Conservation (phyloP, 352 stramenopile genomes). For the Phytophthora litchii region DNA sequence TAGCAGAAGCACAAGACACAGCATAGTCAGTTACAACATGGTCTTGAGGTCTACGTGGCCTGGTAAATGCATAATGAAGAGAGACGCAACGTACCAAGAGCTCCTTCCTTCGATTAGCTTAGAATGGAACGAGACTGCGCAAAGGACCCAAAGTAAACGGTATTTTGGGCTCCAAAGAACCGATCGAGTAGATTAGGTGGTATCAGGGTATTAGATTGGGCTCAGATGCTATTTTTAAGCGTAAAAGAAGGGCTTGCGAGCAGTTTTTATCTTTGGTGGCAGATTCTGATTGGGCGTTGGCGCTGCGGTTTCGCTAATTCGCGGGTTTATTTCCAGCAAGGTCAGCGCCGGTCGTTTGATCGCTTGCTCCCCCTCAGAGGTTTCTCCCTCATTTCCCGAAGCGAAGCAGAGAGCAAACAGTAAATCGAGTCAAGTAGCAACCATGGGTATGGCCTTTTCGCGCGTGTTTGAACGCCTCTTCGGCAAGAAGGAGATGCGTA, state of each 20-base stretch:
- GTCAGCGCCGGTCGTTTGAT: slow-evolving; percentile 27
- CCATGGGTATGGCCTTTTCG: slow-evolving; percentile 98
- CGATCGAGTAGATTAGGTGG: slow-evolving; percentile 3
- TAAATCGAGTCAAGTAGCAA: slow-evolving; percentile 39
- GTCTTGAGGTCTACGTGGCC: neutral
- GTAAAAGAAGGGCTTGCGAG: slow-evolving; percentile 25
- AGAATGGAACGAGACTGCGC: neutral
- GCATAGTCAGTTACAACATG: neutral
- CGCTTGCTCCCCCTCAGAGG: slow-evolving; percentile 10
- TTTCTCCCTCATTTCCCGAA: slow-evolving; percentile 52
- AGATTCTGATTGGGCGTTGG: slow-evolving; percentile 47
- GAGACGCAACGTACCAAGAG: slow-evolving; percentile 12
- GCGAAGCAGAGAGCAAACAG: slow-evolving; percentile 29
- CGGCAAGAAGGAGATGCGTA: slow-evolving; percentile 99
- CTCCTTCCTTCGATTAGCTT: slow-evolving; percentile 5
- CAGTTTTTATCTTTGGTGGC: slow-evolving; percentile 46
- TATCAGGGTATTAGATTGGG: neutral
- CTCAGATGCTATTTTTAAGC: slow-evolving; percentile 13
- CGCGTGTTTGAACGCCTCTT: slow-evolving; percentile 98
- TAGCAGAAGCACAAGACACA: slow-evolving; percentile 7
- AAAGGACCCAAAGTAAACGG: slow-evolving; percentile 1
- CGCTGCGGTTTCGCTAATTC: slow-evolving; percentile 33
- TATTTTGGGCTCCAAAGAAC: neutral
- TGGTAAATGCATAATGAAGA: slow-evolving; percentile 6
- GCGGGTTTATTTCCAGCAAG: slow-evolving; percentile 26